Evolutionary conservation across 1,284 basidiomycete species (phyloP).

Genomic region (Serendipita sp.): DNA sequence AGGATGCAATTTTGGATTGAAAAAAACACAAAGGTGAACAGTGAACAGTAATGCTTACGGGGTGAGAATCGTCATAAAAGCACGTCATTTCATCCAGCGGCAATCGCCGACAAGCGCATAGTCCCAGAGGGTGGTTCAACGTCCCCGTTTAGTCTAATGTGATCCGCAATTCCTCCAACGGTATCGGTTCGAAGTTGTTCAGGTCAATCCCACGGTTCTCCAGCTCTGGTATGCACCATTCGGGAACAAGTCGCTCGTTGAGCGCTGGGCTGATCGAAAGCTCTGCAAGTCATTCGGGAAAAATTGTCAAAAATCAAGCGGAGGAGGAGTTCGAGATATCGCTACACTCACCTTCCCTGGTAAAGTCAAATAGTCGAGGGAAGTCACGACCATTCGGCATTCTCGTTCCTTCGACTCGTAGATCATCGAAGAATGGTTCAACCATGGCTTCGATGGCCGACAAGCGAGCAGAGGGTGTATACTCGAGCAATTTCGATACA

Average conservation of each 20-base stretch:
- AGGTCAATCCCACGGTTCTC: constrained; percentile 75
- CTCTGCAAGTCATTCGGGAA: constrained; percentile 37
- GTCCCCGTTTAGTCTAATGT: constrained; percentile 56
- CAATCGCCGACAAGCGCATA: too few relatives aligned
- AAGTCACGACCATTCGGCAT: constrained; percentile 97
- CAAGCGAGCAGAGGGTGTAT: constrained; percentile 86
- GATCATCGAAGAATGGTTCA: constrained; percentile 96
- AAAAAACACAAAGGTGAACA: neutral
- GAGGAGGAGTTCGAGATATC: constrained; percentile 2
- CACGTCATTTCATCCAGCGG: neutral
- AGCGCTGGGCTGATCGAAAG: constrained; percentile 92
- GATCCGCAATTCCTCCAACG: constrained; percentile 81
- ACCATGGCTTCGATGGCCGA: constrained; percentile 89
- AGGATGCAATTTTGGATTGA: neutral
- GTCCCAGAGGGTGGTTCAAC: neutral
- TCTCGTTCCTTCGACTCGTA: constrained; percentile 75
- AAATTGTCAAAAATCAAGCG: neutral
- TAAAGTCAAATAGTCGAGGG: constrained; percentile 91
- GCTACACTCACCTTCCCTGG: constrained; percentile 67
- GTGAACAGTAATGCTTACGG: neutral
- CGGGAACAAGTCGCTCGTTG: constrained; percentile 80
- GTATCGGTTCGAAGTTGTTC: constrained; percentile 88
- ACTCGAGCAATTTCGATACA: constrained; percentile 89
- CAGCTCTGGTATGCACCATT: constrained; percentile 80
- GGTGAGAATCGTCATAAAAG: neutral